phyloP scores from a whole-genome alignment of 495 filamentous ascomycete genomes.

The Aspergillus steynii region DNA sequence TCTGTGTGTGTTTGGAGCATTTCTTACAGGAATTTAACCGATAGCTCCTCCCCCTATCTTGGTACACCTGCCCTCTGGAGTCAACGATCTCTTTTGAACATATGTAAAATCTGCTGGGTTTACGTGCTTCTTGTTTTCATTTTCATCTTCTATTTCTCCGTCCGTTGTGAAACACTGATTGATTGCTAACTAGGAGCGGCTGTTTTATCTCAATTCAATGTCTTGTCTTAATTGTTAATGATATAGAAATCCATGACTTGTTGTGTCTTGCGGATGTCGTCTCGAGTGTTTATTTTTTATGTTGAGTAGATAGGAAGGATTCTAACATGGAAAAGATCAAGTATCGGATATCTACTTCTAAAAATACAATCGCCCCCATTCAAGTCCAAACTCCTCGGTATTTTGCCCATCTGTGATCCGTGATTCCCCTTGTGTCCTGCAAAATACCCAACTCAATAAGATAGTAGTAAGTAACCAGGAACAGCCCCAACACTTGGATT shows the following conservation, averaged over 20 bases:
- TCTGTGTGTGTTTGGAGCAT: not conserved
- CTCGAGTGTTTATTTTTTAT: not conserved
- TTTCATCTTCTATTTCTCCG: not conserved
- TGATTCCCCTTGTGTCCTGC: too few species aligned
- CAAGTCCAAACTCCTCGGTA: too few species aligned
- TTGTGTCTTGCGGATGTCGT: not conserved
- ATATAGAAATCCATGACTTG: conserved; percentile 17
- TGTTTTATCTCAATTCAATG: not conserved
- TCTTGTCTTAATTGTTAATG: conserved; percentile 27
- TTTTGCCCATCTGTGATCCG: too few species aligned
- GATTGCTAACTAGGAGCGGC: not conserved
- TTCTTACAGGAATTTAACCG: not conserved
- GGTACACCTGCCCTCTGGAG: too few species aligned
- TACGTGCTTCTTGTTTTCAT: too few species aligned
- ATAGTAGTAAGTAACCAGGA: too few species aligned
- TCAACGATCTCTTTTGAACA: not conserved
- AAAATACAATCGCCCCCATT: too few species aligned
- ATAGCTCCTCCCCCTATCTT: too few species aligned
- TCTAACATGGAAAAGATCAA: too few species aligned
- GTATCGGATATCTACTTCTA: not conserved
- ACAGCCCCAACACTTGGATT: too few species aligned
- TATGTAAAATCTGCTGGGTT: conserved; percentile 9
- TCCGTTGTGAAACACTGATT: conserved; percentile 1
- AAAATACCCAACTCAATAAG: too few species aligned
- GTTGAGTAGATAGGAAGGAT: too few species aligned